A percentile compares a stretch with the other conserved stretches of the same genome.
phyloP scores from a whole-genome alignment of 768 basidiomycete genomes.

The Inosperma sp. region DNA sequence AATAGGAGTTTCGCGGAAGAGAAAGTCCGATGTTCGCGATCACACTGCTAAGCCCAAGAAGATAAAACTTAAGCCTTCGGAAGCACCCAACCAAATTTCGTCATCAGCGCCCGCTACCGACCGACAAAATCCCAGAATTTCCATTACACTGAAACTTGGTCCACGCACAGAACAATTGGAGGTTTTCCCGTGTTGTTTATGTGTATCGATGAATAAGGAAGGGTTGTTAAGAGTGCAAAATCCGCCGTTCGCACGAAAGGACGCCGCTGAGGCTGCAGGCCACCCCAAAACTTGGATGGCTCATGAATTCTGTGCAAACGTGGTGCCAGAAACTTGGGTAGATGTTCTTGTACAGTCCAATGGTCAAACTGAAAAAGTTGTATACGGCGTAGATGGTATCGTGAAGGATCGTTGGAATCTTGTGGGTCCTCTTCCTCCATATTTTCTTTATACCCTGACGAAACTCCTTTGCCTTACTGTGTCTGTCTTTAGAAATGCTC shows the following conservation, averaged over 20 bases:
- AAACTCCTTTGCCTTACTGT: slow-evolving; percentile 5
- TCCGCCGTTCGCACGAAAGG: slow-evolving; percentile 54
- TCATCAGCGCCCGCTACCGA: too few relatives aligned
- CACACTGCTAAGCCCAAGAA: slow-evolving; percentile 46
- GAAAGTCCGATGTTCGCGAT: slow-evolving; percentile 36
- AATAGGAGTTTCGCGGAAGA: slow-evolving; percentile 36
- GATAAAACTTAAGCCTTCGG: slow-evolving; percentile 36
- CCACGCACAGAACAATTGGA: slow-evolving; percentile 55
- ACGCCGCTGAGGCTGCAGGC: slow-evolving; percentile 45
- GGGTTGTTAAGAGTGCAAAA: slow-evolving; percentile 65
- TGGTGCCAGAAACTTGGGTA: slow-evolving; percentile 91
- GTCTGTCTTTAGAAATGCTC: slow-evolving; percentile 74
- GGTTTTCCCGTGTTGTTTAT: slow-evolving; percentile 64
- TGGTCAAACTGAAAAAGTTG: slow-evolving; percentile 46
- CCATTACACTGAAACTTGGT: slow-evolving; percentile 63
- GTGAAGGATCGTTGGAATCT: slow-evolving; percentile 91
- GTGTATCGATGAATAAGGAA: slow-evolving; percentile 48
- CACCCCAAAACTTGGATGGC: slow-evolving; percentile 61
- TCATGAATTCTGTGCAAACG: slow-evolving; percentile 73
- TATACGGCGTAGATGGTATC: slow-evolving; percentile 85
- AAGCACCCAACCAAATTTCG: slow-evolving; percentile 19
- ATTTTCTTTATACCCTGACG: background rate
- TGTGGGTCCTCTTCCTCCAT: slow-evolving; percentile 43
- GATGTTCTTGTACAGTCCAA: slow-evolving; percentile 53
- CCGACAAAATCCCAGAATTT: slow-evolving; percentile 43